Evolutionary conservation across 805 yeast species (phyloP).

Genomic region (Candida schatavii): DNA sequence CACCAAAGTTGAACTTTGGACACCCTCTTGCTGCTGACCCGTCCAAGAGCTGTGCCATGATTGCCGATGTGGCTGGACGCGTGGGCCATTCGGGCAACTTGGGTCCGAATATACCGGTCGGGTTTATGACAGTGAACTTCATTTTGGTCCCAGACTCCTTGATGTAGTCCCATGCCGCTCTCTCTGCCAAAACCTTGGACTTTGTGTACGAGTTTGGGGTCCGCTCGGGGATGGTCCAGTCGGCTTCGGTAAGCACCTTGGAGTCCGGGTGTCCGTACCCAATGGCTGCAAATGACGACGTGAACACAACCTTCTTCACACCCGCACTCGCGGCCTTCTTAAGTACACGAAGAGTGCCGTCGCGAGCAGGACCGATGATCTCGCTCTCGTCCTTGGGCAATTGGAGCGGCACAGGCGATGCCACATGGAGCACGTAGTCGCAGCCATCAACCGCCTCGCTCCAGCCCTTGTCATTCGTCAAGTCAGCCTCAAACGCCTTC

Average conservation of each 20-base stretch:
- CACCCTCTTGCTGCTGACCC: background rate
- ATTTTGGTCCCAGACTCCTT: background rate
- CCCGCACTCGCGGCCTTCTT: slow-evolving; percentile 10
- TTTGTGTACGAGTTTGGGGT: background rate
- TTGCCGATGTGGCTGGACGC: background rate
- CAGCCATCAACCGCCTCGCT: slow-evolving; percentile 6
- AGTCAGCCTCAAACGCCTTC: slow-evolving; percentile 10
- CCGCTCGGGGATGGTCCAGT: slow-evolving; percentile 50
- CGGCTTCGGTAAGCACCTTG: slow-evolving; percentile 30
- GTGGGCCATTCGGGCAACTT: background rate
- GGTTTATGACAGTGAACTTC: slow-evolving; percentile 3
- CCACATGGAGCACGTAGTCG: slow-evolving; percentile 9
- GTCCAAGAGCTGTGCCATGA: background rate
- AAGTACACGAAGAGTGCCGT: slow-evolving; percentile 7
- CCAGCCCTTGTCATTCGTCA: slow-evolving; percentile 12
- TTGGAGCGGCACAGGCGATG: slow-evolving; percentile 6
- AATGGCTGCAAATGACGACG: slow-evolving; percentile 8
- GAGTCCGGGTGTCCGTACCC: slow-evolving; percentile 1
- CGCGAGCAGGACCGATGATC: slow-evolving; percentile 7
- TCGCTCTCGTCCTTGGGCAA: slow-evolving; percentile 5
- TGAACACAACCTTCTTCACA: slow-evolving; percentile 7
- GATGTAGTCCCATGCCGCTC: slow-evolving; percentile 8
- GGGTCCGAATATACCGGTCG: slow-evolving; percentile 2
- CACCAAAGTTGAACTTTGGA: slow-evolving; percentile 1
- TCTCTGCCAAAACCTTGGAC: slow-evolving; percentile 7